Evolutionary conservation across 2,329 filamentous ascomycete species (phyloP).

Genomic region (Zalaria sp.): DNA sequence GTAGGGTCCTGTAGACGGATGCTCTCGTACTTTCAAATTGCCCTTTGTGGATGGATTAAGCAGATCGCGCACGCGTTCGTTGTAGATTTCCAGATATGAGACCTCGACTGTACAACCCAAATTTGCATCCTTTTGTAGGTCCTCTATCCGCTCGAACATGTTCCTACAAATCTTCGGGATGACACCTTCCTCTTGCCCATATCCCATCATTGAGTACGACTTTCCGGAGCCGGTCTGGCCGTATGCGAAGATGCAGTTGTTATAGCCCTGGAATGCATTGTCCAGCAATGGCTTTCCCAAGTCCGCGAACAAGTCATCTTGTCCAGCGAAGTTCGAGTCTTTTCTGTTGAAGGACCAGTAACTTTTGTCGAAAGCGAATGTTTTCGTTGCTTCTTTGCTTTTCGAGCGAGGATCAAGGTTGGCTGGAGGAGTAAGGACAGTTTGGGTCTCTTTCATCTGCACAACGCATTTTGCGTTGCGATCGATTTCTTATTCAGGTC

Average conservation of each 20-base stretch:
- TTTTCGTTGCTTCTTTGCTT: constrained; percentile 55
- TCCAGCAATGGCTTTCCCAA: constrained; percentile 81
- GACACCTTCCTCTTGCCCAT: constrained; percentile 87
- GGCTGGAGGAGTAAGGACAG: constrained; percentile 62
- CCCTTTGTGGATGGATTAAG: constrained; percentile 92
- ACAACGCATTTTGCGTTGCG: constrained; percentile 92
- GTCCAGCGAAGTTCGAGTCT: constrained; percentile 72
- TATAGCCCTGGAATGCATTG: constrained; percentile 97
- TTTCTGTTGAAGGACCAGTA: constrained; percentile 94
- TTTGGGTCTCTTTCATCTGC: constrained; percentile 89
- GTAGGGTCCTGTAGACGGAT: constrained; percentile 93
- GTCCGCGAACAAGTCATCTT: constrained; percentile 78
- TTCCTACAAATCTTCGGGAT: constrained; percentile 95
- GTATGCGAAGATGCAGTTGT: constrained; percentile 99
- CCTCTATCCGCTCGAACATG: constrained; percentile 81
- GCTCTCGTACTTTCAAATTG: constrained; percentile 92
- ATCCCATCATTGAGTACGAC: constrained; percentile 99
- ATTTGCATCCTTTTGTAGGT: constrained; percentile 55
- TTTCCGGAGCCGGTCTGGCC: constrained; percentile 97
- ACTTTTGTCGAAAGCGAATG: constrained; percentile 90
- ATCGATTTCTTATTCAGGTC: constrained; percentile 57
- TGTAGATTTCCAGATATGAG: constrained; percentile 98
- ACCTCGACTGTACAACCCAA: constrained; percentile 89
- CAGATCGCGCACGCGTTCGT: constrained; percentile 89
- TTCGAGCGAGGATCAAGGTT: constrained; percentile 46